Evolutionary conservation across 2,329 filamentous ascomycete genomes (phyloP).

Genomic region (Trichophyton mentagrophytes): DNA sequence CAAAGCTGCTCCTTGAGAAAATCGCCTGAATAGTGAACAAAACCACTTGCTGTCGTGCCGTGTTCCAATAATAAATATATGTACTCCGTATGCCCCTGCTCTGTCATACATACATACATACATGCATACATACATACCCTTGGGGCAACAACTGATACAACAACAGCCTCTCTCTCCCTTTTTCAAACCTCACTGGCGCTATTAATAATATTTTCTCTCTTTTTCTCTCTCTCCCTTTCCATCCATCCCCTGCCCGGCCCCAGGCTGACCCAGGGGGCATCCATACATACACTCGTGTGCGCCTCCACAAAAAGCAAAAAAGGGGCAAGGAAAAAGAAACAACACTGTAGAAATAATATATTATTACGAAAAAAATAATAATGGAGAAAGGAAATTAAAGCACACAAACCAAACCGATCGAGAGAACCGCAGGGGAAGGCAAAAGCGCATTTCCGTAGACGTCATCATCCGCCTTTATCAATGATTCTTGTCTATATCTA

Average conservation of each 20-base stretch:
- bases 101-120: background rate
- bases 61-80: background rate
- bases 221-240: background rate
- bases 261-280: background rate
- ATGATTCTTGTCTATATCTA: too few species aligned
- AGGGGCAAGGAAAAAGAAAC: background rate
- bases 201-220: background rate
- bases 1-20: constrained; percentile 31
- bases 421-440: background rate
- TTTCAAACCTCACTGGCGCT: background rate
- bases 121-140: background rate
- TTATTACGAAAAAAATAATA: background rate
- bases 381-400: background rate
- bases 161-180: background rate
- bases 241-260: background rate
- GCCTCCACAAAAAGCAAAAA: constrained; percentile 1
- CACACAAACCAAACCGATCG: background rate
- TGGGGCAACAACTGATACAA: background rate
- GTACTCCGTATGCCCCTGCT: background rate
- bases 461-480: too few species aligned
- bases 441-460: too few species aligned
- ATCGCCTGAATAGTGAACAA: constrained; percentile 9
- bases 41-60: background rate
- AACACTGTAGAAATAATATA: background rate
- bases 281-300: background rate